Conservation (phyloP, 1,284 basidiomycete genomes). For the Mycena citricolor region DNA sequence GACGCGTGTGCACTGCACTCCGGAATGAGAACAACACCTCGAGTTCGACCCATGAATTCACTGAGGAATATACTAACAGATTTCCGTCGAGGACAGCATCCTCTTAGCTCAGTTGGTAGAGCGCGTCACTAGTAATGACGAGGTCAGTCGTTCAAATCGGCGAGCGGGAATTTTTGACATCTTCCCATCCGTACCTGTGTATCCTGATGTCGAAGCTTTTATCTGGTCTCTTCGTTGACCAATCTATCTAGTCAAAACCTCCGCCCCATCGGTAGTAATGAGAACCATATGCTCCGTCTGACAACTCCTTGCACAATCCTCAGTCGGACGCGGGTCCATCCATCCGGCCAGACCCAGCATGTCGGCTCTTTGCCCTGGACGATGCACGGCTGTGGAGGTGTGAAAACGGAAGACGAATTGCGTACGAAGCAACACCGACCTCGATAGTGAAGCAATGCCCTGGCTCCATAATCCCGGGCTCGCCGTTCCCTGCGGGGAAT, state of each 20-base stretch:
- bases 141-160: slow-evolving; percentile 35
- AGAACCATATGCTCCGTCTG: slow-evolving; percentile 88
- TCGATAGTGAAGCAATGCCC: slow-evolving; percentile 91
- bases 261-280: slow-evolving; percentile 72
- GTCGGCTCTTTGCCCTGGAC: slow-evolving; percentile 69
- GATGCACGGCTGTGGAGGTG: slow-evolving; percentile 59
- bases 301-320: slow-evolving; percentile 75
- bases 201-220: too few relatives aligned
- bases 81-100: too few relatives aligned
- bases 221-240: too few relatives aligned
- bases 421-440: slow-evolving; percentile 37
- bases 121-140: slow-evolving; percentile 55
- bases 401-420: background rate
- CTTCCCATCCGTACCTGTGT: too few relatives aligned
- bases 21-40: too few relatives aligned
- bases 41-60: too few relatives aligned
- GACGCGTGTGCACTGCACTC: too few relatives aligned
- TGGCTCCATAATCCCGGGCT: slow-evolving; percentile 74
- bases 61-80: too few relatives aligned
- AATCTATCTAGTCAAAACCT: slow-evolving; percentile 55
- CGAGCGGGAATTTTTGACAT: too few relatives aligned
- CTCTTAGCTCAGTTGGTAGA: slow-evolving; percentile 60
- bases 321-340: slow-evolving; percentile 86
- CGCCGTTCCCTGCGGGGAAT: slow-evolving; percentile 72
- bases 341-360: slow-evolving; percentile 81